phyloP scores from a whole-genome alignment of 2,329 filamentous ascomycete genomes.

The Ascochyta clinopodiicola region DNA sequence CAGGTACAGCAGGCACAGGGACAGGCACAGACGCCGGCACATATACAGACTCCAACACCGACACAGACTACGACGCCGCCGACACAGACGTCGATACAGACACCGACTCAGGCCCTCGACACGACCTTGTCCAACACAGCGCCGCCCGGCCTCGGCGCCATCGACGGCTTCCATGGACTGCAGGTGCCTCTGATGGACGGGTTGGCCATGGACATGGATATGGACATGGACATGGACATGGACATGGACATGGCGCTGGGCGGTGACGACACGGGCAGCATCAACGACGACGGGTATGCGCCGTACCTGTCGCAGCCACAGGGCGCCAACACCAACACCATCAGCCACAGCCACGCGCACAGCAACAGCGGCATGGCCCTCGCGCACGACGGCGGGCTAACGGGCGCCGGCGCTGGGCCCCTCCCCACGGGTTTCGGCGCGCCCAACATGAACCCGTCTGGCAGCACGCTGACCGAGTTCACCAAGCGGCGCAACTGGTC shows the following conservation, averaged over 20 bases:
- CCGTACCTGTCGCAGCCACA: conserved; percentile 2
- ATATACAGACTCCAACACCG: no score
- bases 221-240: conserved; percentile 53
- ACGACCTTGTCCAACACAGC: not conserved
- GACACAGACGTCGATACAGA: no score
- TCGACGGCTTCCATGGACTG: conserved; percentile 35
- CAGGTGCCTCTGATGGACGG: conserved; percentile 28
- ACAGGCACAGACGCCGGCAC: conserved; percentile 3
- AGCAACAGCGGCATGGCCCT: conserved; percentile 34
- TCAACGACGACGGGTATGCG: conserved; percentile 26
- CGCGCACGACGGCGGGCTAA: conserved; percentile 47
- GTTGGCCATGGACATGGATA: conserved; percentile 48
- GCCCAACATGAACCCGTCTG: conserved; percentile 50
- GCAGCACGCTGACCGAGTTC: conserved; percentile 69
- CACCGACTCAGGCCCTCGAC: no score
- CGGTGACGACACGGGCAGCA: conserved; percentile 26
- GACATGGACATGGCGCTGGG: conserved; percentile 46
- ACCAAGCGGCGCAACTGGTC: conserved; percentile 80
- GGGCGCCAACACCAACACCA: conserved; percentile 22
- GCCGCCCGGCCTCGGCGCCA: conserved; percentile 14
- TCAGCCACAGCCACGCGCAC: not conserved
- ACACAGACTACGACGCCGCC: no score
- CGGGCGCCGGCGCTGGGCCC: conserved; percentile 61
- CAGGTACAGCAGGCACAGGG: not conserved
- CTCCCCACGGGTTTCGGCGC: conserved; percentile 62